These are phyloP conservation scores for Atkinsonella texensis DNA, from an alignment of 2,329 filamentous ascomycete species.

Conservation along the genomic window DNA sequence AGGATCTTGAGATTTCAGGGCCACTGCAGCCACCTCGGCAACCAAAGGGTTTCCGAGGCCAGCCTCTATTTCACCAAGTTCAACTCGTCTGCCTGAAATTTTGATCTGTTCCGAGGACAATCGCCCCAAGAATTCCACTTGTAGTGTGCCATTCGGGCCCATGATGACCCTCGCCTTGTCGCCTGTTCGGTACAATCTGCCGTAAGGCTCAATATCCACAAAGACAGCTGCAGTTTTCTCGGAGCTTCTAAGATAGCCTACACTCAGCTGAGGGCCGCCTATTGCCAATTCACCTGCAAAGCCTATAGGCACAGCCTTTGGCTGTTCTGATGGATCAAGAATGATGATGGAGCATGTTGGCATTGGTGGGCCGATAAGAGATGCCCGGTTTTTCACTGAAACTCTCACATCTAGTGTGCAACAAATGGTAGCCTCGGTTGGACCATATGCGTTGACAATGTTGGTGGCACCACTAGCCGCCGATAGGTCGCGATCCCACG, in stretches of 20 bases:
- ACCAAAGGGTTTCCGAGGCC: conserved; percentile 14
- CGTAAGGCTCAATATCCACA: conserved; percentile 49
- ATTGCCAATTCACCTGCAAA: conserved; percentile 68
- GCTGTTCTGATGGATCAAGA: conserved; percentile 4
- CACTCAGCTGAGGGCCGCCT: conserved; percentile 59
- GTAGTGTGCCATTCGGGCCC: conserved; percentile 46
- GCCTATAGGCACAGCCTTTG: conserved; percentile 50
- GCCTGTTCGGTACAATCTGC: conserved; percentile 61
- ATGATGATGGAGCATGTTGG: conserved; percentile 22
- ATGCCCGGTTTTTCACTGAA: conserved; percentile 15
- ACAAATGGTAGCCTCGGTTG: conserved; percentile 16
- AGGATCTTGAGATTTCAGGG: neutral
- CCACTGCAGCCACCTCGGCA: neutral
- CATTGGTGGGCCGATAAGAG: conserved; percentile 23
- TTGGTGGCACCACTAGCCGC: conserved; percentile 4
- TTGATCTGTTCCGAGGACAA: conserved; percentile 61
- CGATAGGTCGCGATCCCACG: conserved; percentile 5
- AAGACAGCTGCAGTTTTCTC: conserved; percentile 51
- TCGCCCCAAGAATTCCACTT: conserved; percentile 47
- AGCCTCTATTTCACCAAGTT: conserved; percentile 55
- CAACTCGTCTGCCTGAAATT: conserved; percentile 60
- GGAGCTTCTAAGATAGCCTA: conserved; percentile 54
- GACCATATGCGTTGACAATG: conserved; percentile 16
- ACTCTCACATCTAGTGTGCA: conserved; percentile 12
- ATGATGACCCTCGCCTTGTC: conserved; percentile 29